Conservation (phyloP, 129 eudicot genomes). For the Glebionis coronaria region DNA sequence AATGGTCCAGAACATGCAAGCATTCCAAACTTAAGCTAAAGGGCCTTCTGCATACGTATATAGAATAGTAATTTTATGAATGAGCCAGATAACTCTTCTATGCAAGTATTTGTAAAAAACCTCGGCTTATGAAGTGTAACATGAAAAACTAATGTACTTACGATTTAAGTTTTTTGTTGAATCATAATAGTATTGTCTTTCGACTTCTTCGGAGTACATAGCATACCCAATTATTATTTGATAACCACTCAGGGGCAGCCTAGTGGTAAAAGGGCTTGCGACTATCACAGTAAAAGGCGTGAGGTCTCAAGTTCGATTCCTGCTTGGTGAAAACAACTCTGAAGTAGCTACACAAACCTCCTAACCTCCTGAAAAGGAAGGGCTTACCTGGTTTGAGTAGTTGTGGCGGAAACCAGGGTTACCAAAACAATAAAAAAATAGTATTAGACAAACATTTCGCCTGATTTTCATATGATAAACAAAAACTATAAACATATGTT, state of each 20-base stretch:
- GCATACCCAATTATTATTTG: not conserved
- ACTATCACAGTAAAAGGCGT: no score
- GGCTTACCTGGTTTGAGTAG: no score
- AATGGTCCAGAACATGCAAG: constrained; percentile 24
- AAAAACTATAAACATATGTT: not conserved
- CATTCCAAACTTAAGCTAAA: constrained; percentile 3
- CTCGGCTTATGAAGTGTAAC: constrained; percentile 12
- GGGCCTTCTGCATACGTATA: constrained; percentile 16
- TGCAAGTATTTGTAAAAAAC: constrained; percentile 11
- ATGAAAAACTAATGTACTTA: constrained; percentile 14
- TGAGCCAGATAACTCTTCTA: not conserved
- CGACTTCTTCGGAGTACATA: not conserved
- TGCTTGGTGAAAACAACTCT: no score
- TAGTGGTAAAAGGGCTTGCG: no score
- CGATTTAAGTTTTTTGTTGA: constrained; percentile 1
- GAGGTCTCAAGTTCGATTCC: no score
- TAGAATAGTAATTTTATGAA: constrained; percentile 16
- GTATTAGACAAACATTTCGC: not conserved
- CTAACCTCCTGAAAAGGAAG: no score
- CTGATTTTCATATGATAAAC: constrained; percentile 4
- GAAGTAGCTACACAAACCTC: no score
- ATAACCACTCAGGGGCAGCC: no score
- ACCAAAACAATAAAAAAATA: no score
- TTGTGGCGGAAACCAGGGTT: no score
- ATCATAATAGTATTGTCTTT: constrained; percentile 2